Evolutionary conservation across 805 yeast genomes (phyloP).

Genomic region (Wickerhamiella siamensis): DNA sequence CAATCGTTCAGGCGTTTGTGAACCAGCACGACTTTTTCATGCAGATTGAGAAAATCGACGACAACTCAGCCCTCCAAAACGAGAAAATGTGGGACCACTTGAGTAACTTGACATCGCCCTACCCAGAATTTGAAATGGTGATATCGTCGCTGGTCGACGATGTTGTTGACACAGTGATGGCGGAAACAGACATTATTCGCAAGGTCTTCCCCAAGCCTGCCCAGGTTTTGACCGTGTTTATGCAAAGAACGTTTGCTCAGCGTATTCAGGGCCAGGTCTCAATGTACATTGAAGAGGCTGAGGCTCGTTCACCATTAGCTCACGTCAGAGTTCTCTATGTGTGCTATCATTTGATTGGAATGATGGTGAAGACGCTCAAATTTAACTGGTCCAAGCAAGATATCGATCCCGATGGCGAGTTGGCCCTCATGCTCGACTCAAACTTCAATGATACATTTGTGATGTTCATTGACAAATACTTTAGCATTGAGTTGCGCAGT

Average conservation of each 20-base stretch:
- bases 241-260: conserved; percentile 66
- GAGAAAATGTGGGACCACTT: conserved; percentile 40
- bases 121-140: conserved; percentile 35
- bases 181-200: conserved; percentile 59
- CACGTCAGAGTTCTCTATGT: conserved; percentile 63
- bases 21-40: conserved; percentile 62
- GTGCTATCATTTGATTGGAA: conserved; percentile 43
- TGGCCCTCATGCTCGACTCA: conserved; percentile 46
- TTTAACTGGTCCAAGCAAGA: conserved; percentile 32
- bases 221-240: conserved; percentile 51
- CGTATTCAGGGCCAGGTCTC: conserved; percentile 36
- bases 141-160: conserved; percentile 42
- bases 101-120: conserved; percentile 42
- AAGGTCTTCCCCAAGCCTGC: conserved; percentile 59
- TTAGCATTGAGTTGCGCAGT: conserved; percentile 54
- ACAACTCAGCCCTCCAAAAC: conserved; percentile 18
- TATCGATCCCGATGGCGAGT: conserved; percentile 28
- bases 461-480: conserved; percentile 52
- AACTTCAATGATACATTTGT: conserved; percentile 59
- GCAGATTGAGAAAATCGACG: conserved; percentile 28
- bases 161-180: conserved; percentile 42
- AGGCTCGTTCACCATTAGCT: conserved; percentile 49
- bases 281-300: conserved; percentile 45
- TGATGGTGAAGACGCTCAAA: conserved; percentile 50
- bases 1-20: conserved; percentile 70